phyloP scores from a whole-genome alignment of 2,329 filamentous ascomycete species.

The Boeremia lycopersici region DNA sequence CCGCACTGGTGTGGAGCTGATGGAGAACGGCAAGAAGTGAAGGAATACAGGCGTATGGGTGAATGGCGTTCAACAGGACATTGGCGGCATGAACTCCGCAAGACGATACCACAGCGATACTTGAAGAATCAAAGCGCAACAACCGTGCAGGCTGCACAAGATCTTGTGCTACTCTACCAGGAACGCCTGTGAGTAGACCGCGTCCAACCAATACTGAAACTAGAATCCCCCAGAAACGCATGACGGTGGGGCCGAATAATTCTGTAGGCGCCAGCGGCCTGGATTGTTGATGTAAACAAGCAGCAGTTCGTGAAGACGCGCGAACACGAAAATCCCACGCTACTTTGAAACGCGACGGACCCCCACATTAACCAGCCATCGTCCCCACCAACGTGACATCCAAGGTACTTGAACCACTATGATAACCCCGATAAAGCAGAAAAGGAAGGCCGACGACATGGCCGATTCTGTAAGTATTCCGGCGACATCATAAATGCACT shows the following conservation, averaged over 20 bases:
- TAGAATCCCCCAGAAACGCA: neutral
- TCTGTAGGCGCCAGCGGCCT: neutral
- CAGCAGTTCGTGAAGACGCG: conserved; percentile 6
- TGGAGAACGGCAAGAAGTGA: conserved; percentile 39
- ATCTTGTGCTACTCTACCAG: neutral
- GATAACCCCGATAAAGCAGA: conserved; percentile 10
- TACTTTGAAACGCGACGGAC: conserved; percentile 14
- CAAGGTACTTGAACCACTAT: conserved; percentile 7
- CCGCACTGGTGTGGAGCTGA: conserved; percentile 80
- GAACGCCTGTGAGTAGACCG: too few relatives aligned
- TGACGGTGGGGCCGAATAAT: neutral
- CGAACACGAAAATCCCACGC: conserved; percentile 15
- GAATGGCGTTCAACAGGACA: conserved; percentile 7
- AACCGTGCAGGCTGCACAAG: neutral
- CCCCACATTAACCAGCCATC: conserved; percentile 19
- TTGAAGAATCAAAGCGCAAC: conserved; percentile 4
- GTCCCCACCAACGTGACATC: conserved; percentile 8
- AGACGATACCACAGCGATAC: conserved; percentile 12
- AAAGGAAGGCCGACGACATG: conserved; percentile 11
- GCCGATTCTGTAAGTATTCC: conserved; percentile 5
- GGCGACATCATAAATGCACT: neutral
- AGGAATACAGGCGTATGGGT: neutral
- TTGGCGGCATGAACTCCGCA: neutral
- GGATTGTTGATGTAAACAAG: conserved; percentile 16
- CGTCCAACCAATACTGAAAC: neutral